These are phyloP conservation scores for Plasmopara halstedii DNA, from an alignment of 352 stramenopile species.

Conservation along the genomic window DNA sequence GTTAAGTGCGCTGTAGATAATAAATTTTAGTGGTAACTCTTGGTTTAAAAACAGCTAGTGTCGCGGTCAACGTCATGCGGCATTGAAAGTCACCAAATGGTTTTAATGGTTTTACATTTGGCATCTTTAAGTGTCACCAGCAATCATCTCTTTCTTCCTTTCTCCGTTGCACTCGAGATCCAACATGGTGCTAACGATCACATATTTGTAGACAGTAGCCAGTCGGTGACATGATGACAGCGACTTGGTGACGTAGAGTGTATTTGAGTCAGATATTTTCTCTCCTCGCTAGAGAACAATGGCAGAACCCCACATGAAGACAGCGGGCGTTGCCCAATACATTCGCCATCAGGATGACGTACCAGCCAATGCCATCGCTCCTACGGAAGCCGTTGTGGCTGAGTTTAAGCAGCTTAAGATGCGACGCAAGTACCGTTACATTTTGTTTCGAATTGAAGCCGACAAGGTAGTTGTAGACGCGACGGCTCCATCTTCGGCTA, in stretches of 20 bases:
- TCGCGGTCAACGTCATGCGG: too few species aligned
- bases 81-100: too few species aligned
- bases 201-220: not conserved
- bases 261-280: slow-evolving; percentile 6
- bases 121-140: too few species aligned
- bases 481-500: slow-evolving; percentile 37
- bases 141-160: too few species aligned
- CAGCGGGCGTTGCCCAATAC: slow-evolving; percentile 64
- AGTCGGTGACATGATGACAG: slow-evolving; percentile 5
- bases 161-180: too few species aligned
- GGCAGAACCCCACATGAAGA: slow-evolving; percentile 83
- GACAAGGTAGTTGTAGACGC: slow-evolving; percentile 58
- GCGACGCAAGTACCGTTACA: slow-evolving; percentile 76
- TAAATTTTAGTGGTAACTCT: not conserved
- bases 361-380: slow-evolving; percentile 59
- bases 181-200: too few species aligned
- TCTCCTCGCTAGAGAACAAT: slow-evolving; percentile 22
- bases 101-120: too few species aligned
- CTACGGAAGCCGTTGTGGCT: slow-evolving; percentile 39
- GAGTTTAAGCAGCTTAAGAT: slow-evolving; percentile 88
- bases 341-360: slow-evolving; percentile 73
- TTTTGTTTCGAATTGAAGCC: slow-evolving; percentile 78
- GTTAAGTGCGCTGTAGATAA: slow-evolving; percentile 1
- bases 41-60: slow-evolving; percentile 15
- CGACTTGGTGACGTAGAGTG: slow-evolving; percentile 3